A percentile compares a stretch with the other conserved stretches of the same genome.
phyloP scores from a whole-genome alignment of 208 protist genomes.

The Zelonia costaricensis region DNA sequence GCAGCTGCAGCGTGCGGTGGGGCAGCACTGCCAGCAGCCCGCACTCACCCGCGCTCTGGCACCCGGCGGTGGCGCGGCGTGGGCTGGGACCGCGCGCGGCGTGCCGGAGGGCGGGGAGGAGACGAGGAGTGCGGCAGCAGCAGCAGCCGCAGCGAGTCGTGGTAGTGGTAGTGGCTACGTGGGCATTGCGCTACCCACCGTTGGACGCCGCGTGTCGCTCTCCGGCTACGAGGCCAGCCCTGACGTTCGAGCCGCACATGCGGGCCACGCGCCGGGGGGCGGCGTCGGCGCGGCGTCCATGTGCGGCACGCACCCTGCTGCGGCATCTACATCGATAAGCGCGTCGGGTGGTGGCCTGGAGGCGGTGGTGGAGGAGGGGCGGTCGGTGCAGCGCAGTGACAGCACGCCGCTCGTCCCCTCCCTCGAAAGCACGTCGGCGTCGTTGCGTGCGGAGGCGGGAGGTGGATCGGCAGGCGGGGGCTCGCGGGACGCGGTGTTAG shows the following conservation, averaged over 20 bases:
- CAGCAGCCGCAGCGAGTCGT: not conserved
- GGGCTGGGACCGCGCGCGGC: not conserved
- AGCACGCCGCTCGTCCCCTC: not conserved
- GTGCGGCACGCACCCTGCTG: too few species aligned
- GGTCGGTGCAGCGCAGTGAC: not conserved
- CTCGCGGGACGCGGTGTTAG: too few species aligned
- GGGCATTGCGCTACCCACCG: too few species aligned
- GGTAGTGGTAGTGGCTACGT: too few species aligned
- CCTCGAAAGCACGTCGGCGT: not conserved
- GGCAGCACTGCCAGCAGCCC: slow-evolving; percentile 6
- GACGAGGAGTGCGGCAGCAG: not conserved
- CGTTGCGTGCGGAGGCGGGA: not conserved
- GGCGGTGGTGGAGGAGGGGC: not conserved
- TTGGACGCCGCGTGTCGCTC: too few species aligned
- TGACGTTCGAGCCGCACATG: too few species aligned
- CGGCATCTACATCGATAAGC: too few species aligned
- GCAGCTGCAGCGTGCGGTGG: slow-evolving; percentile 31
- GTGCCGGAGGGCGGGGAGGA: not conserved
- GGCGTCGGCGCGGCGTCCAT: too few species aligned
- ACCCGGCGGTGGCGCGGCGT: not conserved
- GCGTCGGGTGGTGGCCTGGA: too few species aligned
- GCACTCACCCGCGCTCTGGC: not conserved
- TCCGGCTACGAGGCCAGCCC: too few species aligned
- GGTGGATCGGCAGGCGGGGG: too few species aligned
- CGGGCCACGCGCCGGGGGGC: too few species aligned